Evolutionary conservation across 768 basidiomycete genomes (phyloP).

Genomic region (Coprinopsis sp.): DNA sequence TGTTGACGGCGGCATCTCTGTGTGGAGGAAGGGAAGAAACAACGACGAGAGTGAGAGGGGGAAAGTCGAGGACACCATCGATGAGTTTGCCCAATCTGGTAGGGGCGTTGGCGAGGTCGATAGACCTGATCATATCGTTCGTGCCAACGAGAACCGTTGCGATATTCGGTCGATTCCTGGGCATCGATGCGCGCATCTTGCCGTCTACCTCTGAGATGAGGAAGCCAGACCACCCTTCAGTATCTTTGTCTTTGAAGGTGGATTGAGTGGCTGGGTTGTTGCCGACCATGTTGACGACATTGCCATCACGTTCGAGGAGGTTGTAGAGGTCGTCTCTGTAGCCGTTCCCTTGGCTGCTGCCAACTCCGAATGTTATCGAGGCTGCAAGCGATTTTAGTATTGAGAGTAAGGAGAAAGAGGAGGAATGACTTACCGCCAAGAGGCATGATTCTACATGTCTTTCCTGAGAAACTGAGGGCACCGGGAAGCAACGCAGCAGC

Average conservation of each 20-base stretch:
- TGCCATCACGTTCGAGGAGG: not conserved
- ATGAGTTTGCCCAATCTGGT: not conserved
- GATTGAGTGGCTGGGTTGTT: not conserved
- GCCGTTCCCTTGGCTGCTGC: conserved; percentile 4
- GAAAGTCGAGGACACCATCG: conserved; percentile 1
- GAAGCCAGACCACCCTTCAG: conserved; percentile 2
- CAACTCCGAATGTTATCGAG: not conserved
- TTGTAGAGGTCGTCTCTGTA: conserved; percentile 4
- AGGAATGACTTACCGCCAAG: not conserved
- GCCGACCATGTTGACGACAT: conserved; percentile 5
- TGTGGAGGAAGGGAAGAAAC: conserved; percentile 3
- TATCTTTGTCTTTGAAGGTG: conserved; percentile 1
- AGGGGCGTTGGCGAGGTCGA: conserved; percentile 2
- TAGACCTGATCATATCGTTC: not conserved
- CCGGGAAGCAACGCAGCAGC: conserved; percentile 1
- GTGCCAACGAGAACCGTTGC: conserved; percentile 4
- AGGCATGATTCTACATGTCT: conserved; percentile 4
- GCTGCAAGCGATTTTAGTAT: not conserved
- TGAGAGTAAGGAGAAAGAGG: not conserved
- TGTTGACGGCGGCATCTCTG: not conserved
- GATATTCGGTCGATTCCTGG: conserved; percentile 1
- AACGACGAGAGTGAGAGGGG: not conserved
- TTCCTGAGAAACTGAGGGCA: not conserved
- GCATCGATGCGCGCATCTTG: conserved; percentile 6
- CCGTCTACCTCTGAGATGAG: not conserved